Evolutionary conservation across 1,139 yeast genomes (phyloP).

Genomic region (Yamadazyma mexicana): DNA sequence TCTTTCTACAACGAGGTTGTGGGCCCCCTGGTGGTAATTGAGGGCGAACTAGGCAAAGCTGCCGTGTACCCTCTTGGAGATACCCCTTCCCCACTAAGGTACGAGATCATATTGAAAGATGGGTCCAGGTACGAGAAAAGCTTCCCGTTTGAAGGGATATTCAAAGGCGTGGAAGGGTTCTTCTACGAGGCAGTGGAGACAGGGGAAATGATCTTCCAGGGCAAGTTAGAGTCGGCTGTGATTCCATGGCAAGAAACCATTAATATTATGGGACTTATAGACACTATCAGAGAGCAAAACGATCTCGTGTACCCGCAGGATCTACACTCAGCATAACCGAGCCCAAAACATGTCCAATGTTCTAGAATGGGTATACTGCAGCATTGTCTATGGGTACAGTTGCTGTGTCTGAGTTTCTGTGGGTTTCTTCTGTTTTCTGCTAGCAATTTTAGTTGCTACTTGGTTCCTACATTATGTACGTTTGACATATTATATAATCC

Average conservation of each 20-base stretch:
- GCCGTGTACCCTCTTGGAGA: conserved; percentile 2
- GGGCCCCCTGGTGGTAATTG: conserved; percentile 19
- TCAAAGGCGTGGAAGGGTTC: conserved; percentile 30
- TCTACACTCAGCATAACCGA: neutral
- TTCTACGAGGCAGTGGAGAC: conserved; percentile 52
- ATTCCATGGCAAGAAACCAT: conserved; percentile 45
- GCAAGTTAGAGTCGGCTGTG: conserved; percentile 29
- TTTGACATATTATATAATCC: no score
- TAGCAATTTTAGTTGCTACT: no score
- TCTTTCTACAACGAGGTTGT: conserved; percentile 19
- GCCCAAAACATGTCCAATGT: neutral
- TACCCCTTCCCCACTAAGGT: conserved; percentile 20
- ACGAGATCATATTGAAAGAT: conserved; percentile 21
- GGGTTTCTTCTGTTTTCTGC: no score
- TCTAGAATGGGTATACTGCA: neutral
- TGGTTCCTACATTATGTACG: no score
- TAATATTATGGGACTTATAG: conserved; percentile 41
- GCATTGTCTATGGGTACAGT: no score
- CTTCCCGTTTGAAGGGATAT: conserved; percentile 25
- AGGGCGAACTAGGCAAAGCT: conserved; percentile 23
- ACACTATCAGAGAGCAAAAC: conserved; percentile 37
- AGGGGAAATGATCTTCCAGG: conserved; percentile 37
- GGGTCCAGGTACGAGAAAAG: conserved; percentile 21
- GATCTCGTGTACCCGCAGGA: conserved; percentile 39
- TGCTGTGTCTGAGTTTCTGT: no score